Conservation (phyloP, 2,329 filamentous ascomycete species). For the Arthrobotrys pseudoclavata region DNA sequence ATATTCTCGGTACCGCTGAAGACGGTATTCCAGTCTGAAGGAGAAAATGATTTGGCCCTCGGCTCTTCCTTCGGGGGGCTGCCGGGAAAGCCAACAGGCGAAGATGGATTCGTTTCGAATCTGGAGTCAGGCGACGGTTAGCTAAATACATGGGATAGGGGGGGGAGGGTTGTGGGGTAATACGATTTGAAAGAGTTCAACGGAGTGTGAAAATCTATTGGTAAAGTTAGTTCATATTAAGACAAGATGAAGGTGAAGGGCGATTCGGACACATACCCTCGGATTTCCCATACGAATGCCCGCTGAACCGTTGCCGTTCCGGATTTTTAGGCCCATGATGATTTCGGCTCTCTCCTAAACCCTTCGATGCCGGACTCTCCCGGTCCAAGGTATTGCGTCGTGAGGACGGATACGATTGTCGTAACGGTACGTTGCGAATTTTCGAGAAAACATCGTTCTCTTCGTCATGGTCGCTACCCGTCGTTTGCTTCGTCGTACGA, state of each 20-base stretch:
- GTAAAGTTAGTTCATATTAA: not conserved
- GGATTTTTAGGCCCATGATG: slow-evolving; percentile 18
- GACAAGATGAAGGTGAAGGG: not conserved
- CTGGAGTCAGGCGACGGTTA: slow-evolving; percentile 12
- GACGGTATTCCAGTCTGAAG: slow-evolving; percentile 49
- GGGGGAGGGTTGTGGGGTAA: not conserved
- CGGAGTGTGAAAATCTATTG: slow-evolving; percentile 18
- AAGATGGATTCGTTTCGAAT: slow-evolving; percentile 42
- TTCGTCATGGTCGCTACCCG: slow-evolving; percentile 46
- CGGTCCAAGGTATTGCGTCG: slow-evolving; percentile 47
- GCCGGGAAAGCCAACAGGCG: slow-evolving; percentile 27
- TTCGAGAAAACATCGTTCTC: slow-evolving; percentile 41
- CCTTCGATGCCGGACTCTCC: slow-evolving; percentile 18
- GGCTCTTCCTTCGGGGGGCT: slow-evolving; percentile 24
- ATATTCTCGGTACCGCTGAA: slow-evolving; percentile 52
- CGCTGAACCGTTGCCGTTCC: slow-evolving; percentile 39
- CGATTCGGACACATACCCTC: slow-evolving; percentile 25
- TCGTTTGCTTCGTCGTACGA: slow-evolving; percentile 32
- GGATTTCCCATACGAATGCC: slow-evolving; percentile 22
- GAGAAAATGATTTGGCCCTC: slow-evolving; percentile 42
- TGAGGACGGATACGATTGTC: slow-evolving; percentile 52
- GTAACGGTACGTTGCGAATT: slow-evolving; percentile 26
- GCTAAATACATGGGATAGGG: not conserved
- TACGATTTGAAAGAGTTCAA: slow-evolving; percentile 52
- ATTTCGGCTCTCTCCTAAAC: slow-evolving; percentile 4